A percentile compares a stretch with the other conserved stretches of the same genome.
Evolutionary conservation across 352 stramenopile genomes (phyloP).

Genomic region (Phytophthora ramorum): DNA sequence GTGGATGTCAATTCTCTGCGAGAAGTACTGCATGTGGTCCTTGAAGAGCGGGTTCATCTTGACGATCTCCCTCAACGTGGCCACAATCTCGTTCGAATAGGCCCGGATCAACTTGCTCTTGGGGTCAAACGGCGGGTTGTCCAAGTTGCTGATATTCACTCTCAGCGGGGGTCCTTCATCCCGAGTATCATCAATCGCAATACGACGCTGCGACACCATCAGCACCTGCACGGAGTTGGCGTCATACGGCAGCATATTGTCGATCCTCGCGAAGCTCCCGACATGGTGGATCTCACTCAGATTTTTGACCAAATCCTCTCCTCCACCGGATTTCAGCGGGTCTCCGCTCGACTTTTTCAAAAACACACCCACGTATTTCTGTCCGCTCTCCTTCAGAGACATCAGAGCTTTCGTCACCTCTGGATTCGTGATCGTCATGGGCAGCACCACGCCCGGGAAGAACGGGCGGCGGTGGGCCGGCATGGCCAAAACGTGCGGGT

Average conservation of each 20-base stretch:
- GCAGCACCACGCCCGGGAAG: constrained; percentile 83
- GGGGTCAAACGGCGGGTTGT: constrained; percentile 74
- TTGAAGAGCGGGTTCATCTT: constrained; percentile 98
- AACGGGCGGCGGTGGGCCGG: constrained; percentile 79
- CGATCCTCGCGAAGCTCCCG: constrained; percentile 96
- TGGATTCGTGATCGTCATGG: constrained; percentile 88
- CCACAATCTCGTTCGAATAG: constrained; percentile 98
- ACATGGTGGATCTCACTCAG: constrained; percentile 95
- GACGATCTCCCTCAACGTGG: constrained; percentile 96
- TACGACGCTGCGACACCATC: constrained; percentile 90
- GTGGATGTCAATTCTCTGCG: constrained; percentile 93
- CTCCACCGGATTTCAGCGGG: constrained; percentile 39
- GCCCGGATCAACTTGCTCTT: constrained; percentile 93
- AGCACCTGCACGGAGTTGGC: constrained; percentile 80
- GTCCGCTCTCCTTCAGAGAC: constrained; percentile 82
- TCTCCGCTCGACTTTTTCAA: constrained; percentile 81
- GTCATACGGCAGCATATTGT: constrained; percentile 90
- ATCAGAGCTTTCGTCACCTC: constrained; percentile 91
- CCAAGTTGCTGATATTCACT: constrained; percentile 74
- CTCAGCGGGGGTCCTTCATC: constrained; percentile 67
- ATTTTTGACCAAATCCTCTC: constrained; percentile 92
- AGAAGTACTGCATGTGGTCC: constrained; percentile 98
- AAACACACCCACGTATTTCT: constrained; percentile 96
- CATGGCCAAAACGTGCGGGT: constrained; percentile 82
- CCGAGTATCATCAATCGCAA: constrained; percentile 79